Base-by-base conservation (phyloP, 768 basidiomycete genomes). In the Collybiopsis luxurians region DNA sequence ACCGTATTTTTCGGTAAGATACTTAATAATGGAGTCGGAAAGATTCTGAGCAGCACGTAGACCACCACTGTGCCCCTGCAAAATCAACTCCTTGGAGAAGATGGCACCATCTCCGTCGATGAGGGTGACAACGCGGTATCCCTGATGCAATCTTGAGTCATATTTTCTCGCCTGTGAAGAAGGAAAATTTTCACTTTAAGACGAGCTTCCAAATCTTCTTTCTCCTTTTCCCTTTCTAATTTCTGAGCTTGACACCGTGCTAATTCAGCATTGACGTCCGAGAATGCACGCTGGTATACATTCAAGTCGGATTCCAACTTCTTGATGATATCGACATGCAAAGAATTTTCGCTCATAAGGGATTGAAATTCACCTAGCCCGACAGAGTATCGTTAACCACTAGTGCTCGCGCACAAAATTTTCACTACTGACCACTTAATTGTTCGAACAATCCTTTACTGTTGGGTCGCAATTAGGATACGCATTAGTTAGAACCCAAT, bases 21-120 rank as follows among this genome's bases (percentile, higher is more conserved):
- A 21, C 26, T 55, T 45, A 42, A 55, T 36, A 11, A 55, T 39
- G 52, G 19, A 49, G 45, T 55, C 58, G n/a, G 50, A 53, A 34
- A 88, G 63, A 51, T 71, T 71, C 61, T 75, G 74, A 15, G 84
- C 86, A 43, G 83, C 86, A 38, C 69, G 62, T 57, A 79, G 76
- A 27, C 87, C 87, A 27, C 87, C 87, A 21, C 73, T 70, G 58
- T 79, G 78, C 13, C 86, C 87, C 59, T 76, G 76, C 13, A 69
- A 61, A 45, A 88, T 78, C 24, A 86, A 70, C 38, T 83, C 75
- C 15, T 70, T 64, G 7, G 75, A 70, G 62, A 89, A 89, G 55
- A 88, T 87, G 6, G 80, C 69, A 23, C 80, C 81, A 61, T 89
- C 87, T 31, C 87, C 87, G 57, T 89, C 87, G 57, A 89, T 70